phyloP scores from a whole-genome alignment of 352 stramenopile species.

The Globisporangium heterothallicum region DNA sequence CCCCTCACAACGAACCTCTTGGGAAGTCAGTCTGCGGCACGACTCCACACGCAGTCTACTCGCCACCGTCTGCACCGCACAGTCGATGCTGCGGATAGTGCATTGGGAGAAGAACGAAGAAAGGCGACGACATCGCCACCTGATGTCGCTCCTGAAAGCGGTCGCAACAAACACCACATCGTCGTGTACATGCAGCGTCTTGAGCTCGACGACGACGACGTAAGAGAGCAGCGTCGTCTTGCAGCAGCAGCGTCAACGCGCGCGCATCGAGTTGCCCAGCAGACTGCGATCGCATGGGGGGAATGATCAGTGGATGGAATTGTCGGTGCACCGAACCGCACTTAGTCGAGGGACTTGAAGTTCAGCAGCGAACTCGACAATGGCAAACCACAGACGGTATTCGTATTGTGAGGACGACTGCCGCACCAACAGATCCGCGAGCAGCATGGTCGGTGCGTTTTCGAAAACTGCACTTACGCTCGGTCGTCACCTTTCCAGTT shows the following conservation, averaged over 20 bases:
- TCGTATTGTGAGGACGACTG: too few relatives aligned
- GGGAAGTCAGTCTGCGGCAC: slow-evolving; percentile 19
- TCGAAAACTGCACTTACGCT: slow-evolving; percentile 3
- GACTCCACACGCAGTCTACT: slow-evolving; percentile 8
- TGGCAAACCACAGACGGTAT: too few relatives aligned
- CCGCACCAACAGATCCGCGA: neutral
- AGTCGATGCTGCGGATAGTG: slow-evolving; percentile 8
- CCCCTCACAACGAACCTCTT: slow-evolving; percentile 12
- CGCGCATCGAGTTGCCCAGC: too few relatives aligned
- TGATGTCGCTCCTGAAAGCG: neutral
- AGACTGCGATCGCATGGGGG: neutral
- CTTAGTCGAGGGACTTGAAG: neutral
- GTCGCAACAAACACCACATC: slow-evolving; percentile 18
- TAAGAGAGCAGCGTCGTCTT: neutral
- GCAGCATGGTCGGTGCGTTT: neutral
- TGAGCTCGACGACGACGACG: slow-evolving; percentile 12
- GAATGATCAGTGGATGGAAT: too few relatives aligned
- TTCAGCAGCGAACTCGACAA: too few relatives aligned
- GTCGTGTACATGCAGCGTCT: slow-evolving; percentile 40
- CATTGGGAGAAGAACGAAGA: neutral
- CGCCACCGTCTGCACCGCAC: too few relatives aligned
- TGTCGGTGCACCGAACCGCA: too few relatives aligned
- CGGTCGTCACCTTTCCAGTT: slow-evolving; percentile 1
- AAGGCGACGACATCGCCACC: neutral
- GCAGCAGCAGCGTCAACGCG: neutral